Conservation (phyloP, 2,329 filamentous ascomycete genomes). For the Stemphylium vesicarium region DNA sequence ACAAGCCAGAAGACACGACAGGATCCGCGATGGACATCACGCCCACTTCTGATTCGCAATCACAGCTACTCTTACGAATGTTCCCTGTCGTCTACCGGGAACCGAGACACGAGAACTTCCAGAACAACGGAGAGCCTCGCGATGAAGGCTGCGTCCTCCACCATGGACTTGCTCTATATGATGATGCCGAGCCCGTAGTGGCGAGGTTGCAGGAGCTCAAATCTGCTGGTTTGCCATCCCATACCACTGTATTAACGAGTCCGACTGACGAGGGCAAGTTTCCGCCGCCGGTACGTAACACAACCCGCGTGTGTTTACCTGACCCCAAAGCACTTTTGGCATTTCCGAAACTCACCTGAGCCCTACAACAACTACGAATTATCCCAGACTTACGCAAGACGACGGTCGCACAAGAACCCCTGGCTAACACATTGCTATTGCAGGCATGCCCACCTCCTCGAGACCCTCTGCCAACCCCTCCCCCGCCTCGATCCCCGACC, state of each 20-base stretch:
- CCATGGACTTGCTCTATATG: conserved; percentile 57
- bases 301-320: conserved; percentile 17
- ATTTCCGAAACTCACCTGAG: conserved; percentile 7
- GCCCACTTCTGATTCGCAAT: conserved; percentile 36
- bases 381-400: conserved; percentile 6
- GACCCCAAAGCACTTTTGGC: conserved; percentile 8
- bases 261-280: conserved; percentile 47
- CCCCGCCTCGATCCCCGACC: conserved; percentile 14
- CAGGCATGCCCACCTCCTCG: conserved; percentile 15
- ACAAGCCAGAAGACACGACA: conserved; percentile 41
- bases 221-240: conserved; percentile 49
- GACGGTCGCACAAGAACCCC: conserved; percentile 3
- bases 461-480: conserved; percentile 12
- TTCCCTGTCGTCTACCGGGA: conserved; percentile 62
- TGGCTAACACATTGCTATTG: conserved; percentile 20
- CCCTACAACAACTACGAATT: conserved; percentile 5
- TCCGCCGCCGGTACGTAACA: conserved; percentile 41
- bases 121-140: conserved; percentile 48
- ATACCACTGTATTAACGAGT: conserved; percentile 43
- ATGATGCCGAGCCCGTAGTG: conserved; percentile 50
- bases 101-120: conserved; percentile 55
- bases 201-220: conserved; percentile 44
- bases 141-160: conserved; percentile 59
- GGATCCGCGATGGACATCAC: conserved; percentile 35
- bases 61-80: conserved; percentile 57